phyloP scores from a whole-genome alignment of 306 rosid genomes.

The Dalbergia oliveri region DNA sequence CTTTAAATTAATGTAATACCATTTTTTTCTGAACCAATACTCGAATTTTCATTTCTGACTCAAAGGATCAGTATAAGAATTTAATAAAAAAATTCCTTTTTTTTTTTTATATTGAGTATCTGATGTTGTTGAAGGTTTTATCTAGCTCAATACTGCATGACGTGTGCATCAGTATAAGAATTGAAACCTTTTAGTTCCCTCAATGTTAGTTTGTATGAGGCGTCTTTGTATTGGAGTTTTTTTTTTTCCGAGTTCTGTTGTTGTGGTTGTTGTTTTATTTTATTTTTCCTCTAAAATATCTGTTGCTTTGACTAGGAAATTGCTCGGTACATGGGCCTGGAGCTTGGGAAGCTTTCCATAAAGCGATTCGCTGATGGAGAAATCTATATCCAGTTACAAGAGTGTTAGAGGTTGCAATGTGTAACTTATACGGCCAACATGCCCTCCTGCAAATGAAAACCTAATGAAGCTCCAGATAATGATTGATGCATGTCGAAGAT shows the following conservation, averaged over 20 bases:
- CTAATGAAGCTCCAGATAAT: conserved; percentile 89
- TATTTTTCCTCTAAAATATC: not conserved
- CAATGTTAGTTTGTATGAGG: not conserved
- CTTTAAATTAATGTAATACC: not conserved
- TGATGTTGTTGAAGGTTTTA: conserved; percentile 1
- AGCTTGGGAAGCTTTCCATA: conserved; percentile 80
- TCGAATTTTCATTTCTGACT: not conserved
- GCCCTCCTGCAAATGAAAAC: conserved; percentile 96
- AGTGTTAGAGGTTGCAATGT: conserved; percentile 96
- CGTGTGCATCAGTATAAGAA: not conserved
- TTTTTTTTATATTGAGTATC: not conserved
- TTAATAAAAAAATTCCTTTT: too few relatives aligned
- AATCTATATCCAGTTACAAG: conserved; percentile 90
- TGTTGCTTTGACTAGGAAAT: conserved; percentile 62
- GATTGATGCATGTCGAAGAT: conserved; percentile 97
- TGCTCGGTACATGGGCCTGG: conserved; percentile 91
- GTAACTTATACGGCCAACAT: conserved; percentile 82
- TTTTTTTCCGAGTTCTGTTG: conserved; percentile 14
- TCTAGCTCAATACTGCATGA: not conserved
- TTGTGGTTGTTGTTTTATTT: not conserved
- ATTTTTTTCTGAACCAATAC: not conserved
- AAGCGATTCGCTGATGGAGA: conserved; percentile 98
- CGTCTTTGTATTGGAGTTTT: not conserved
- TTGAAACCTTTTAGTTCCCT: not conserved
- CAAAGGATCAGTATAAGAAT: not conserved